A percentile compares a stretch with the other conserved stretches of the same genome.
Conservation (phyloP, 345 rosid species). For the Arabidopsis thaliana region TAIR10.1 NC_003070.9:23594001-23594500, state of each 20-base stretch:
- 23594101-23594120: constrained; percentile 7
- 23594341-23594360: constrained; percentile 73
- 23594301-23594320: background rate
- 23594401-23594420: constrained; percentile 53
- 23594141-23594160: background rate
- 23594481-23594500: too few species aligned
- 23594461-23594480: too few species aligned
- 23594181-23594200: background rate
- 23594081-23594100: constrained; percentile 23
- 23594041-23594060: background rate
- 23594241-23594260: background rate
- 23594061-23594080: constrained; percentile 26
- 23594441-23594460: constrained; percentile 26
- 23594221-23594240: constrained; percentile 12
- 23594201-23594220: constrained; percentile 27
- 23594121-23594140: constrained; percentile 15
- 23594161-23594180: background rate
- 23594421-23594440: constrained; percentile 59
- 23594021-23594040: constrained; percentile 25
- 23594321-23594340: constrained; percentile 52
- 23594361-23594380: constrained; percentile 69
- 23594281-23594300: constrained; percentile 6
- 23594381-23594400: constrained; percentile 70
- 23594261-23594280: constrained; percentile 1
- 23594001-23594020: constrained; percentile 34